Base-by-base conservation (phyloP, 75 land plant species). In the Larix kaempferi region DNA sequence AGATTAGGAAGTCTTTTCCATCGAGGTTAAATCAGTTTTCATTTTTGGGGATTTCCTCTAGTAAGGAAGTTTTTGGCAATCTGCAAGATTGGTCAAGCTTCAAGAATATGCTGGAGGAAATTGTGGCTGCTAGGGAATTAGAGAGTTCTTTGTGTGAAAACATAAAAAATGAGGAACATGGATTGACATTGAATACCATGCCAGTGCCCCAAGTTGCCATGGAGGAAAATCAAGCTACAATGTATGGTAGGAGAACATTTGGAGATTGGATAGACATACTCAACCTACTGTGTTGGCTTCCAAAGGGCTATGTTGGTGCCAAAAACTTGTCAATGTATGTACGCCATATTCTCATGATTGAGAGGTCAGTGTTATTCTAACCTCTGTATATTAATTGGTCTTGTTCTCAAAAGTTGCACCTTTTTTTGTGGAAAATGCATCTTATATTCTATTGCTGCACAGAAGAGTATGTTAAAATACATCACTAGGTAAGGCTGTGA, bases 261-360 rank as follows among this genome's bases (percentile, higher is more conserved):
- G 73, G 29, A 75, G 71, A 37, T 57, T 86, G 83, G 74, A 78
- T 74, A 56, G 76, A 77, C 74, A 71, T 88, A 76, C 84, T 90
- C 58, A 22, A 79, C 77, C 83, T 90, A 55, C 73, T 86, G 52
- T 80, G 80, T 55, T 76, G 79, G 80, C 78, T 90, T 78, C 88
- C 88, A 35, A 84, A 76, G 64, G 76, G 59, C 49, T 69, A 72
- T 78, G 57, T 80, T 26, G 84, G 52, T 74, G 73, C 78, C 23
- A 80, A 57, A 74, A 79, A 79, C 13, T 76, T 78, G 23, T 73
- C 76, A 55, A 21, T 13, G 27, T 78, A 29, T 73, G 64, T 75
- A 49, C 73, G 76, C 15, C 69, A 58, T 41, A 63, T 90, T 57
- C 88, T 90, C 49, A 79, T 84, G 56, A 67, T 88, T 74, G 92